Base-by-base conservation (phyloP, 495 filamentous ascomycete species). In the Trichoderma reesei region DNA sequence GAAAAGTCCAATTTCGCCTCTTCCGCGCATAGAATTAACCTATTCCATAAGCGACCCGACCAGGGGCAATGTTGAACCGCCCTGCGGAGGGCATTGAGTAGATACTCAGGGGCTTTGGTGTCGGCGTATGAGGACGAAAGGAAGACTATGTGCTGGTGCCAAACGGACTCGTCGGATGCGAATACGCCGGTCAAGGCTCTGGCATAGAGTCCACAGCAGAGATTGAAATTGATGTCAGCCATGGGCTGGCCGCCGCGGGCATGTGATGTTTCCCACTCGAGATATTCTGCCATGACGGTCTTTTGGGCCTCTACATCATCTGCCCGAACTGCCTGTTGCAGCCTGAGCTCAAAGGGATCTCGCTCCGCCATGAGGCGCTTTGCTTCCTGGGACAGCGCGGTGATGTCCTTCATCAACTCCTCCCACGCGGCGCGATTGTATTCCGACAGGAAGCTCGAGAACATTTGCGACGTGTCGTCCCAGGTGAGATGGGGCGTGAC, bases 11-110 rank as follows among this genome's bases (percentile, higher is more conserved):
- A 81, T 16, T 84, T 82, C 62, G 88, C 87, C 39, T 85, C 83
- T 76, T 97, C 94, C 11, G 89, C 86, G 20, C 84, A 88, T 60
- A 97, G 74, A 18, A 98, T 85, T 65, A 91, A 91, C 66, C 91
- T 86, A 4, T 92, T 88, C 94, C 94, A 98, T 10, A 98, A 79
- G 26, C 84, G 81, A 26, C 94, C 92, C 16, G 90, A 95, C 89
- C 91, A 96, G 2, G 94, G 93, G 65, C 92, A 92, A 73, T 96
- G 92, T 16, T 86, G 82, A 2, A 90, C 92, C 16, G 90, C 91
- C 61, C 90, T 82, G 67, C 92, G 86, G 20, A 79, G 74, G 54
- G 77, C 75, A 54, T 80, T 76, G 18, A 80, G 71, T 65, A 76
- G 70, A 44, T 74, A 78, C 20, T 41, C 51, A 9, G 56, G 31